Base-by-base conservation (phyloP, 345 rosid species). In the Linum tenue region DNA sequence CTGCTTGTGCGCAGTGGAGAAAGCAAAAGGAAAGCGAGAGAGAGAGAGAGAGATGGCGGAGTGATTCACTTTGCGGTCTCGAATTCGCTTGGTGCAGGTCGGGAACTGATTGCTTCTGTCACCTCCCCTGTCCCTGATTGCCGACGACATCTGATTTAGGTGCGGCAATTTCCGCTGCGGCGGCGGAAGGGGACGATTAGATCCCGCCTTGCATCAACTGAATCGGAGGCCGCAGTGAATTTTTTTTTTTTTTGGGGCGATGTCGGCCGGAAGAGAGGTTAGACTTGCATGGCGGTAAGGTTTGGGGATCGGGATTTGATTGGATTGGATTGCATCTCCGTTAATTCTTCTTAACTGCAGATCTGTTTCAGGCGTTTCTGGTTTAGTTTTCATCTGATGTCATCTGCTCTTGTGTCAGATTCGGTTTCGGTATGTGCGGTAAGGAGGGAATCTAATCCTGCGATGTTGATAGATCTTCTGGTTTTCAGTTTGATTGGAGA, bases 41-140 rank as follows among this genome's bases (percentile, higher is more conserved):
- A 22, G 31, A 56, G 42, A 42, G 39, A 37, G 59, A 60, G 53
- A 40, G 50, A 11, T 38, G 1, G 39, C 10, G 61, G 62, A 12
- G 17, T 3, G 43, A 61, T 64, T 86, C 68, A 76, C 82, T 84
- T 7, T 86, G 84, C 87, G 89, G 90, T 66, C 80, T 89, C 95
- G 72, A 80, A 91, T 82, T 91, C 96, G 96, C 98, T 89, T 91
- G 98, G 92, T 89, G 95, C 96, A 91, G 92, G 89, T 89, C 96
- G 95, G 98, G 98, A 88, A 82, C 89, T 76, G 80, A 65, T 65
- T 61, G 63, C 64, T 37, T 40, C 39, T 35, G 64, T 53, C 37
- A 22, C 53, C 15, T 48, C 10, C 51, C 51, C 31, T 22, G 31
- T 22, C 36, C 1, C 1, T 35, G 10, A 43, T 41, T 40, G 62